These are phyloP conservation scores for Triadica sebifera DNA, from an alignment of 345 rosid genomes.

Conservation along the genomic window DNA sequence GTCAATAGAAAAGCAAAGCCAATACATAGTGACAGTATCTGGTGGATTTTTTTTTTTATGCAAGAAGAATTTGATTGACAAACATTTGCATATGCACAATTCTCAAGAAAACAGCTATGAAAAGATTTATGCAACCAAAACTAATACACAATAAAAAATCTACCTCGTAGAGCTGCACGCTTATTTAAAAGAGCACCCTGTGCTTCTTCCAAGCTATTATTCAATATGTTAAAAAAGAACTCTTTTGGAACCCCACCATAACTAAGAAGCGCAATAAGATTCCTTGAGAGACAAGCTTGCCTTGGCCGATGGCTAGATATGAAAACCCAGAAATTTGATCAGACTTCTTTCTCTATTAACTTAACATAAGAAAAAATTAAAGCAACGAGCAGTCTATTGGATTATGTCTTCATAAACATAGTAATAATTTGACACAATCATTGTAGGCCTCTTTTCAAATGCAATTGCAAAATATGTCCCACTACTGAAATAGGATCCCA, in stretches of 20 bases:
- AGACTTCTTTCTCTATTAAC: background rate
- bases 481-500: background rate
- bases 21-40: background rate
- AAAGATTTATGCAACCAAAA: background rate
- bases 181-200: constrained; percentile 34
- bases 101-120: background rate
- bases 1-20: background rate
- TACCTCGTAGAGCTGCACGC: constrained; percentile 59
- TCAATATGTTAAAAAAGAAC: constrained; percentile 49
- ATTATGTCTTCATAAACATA: background rate
- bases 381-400: background rate
- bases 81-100: background rate
- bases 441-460: background rate
- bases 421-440: background rate
- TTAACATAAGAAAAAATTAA: background rate
- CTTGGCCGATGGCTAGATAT: constrained; percentile 55
- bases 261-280: constrained; percentile 61
- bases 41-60: no score
- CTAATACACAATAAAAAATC: background rate
- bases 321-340: constrained; percentile 16
- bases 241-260: constrained; percentile 74
- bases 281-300: constrained; percentile 45
- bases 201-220: constrained; percentile 51
- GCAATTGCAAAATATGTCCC: background rate
- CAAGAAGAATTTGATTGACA: no score